Evolutionary conservation across 345 rosid genomes (phyloP).

Genomic region (Bruguiera gymnorhiza): DNA sequence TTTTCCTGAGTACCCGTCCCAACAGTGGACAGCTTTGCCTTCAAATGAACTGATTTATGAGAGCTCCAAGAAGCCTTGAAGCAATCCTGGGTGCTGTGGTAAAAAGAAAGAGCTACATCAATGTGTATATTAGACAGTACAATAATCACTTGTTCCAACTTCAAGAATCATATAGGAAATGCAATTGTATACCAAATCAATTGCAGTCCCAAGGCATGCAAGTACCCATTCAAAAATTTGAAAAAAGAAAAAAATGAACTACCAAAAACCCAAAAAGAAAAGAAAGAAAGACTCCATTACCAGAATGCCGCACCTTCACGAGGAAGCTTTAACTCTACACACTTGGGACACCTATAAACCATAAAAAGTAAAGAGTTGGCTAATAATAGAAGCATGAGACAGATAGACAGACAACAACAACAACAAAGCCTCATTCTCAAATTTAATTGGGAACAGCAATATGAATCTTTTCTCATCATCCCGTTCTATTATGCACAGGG

Average conservation of each 20-base stretch:
- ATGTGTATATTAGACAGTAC: not conserved
- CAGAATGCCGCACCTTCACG: slow-evolving; percentile 94
- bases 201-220: not conserved
- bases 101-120: slow-evolving; percentile 10
- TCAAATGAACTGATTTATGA: slow-evolving; percentile 79
- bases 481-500: too few species aligned
- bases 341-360: slow-evolving; percentile 78
- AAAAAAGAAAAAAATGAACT: not conserved
- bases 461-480: too few species aligned
- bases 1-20: slow-evolving; percentile 33
- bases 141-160: not conserved
- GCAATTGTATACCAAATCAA: not conserved
- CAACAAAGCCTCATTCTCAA: not conserved
- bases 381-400: not conserved
- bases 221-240: too few species aligned
- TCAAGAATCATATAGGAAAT: slow-evolving; percentile 1
- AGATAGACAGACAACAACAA: not conserved
- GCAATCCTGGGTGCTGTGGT: slow-evolving; percentile 80
- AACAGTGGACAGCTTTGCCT: slow-evolving; percentile 54
- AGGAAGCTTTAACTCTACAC: slow-evolving; percentile 85
- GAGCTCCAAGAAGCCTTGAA: slow-evolving; percentile 92
- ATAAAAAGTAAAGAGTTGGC: not conserved
- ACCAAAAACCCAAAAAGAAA: not conserved
- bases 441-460: too few species aligned
- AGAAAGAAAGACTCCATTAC: slow-evolving; percentile 25